Evolutionary conservation across 108 stramenopile species (phyloP).

Genomic region (Discostella pseudostelligera): DNA sequence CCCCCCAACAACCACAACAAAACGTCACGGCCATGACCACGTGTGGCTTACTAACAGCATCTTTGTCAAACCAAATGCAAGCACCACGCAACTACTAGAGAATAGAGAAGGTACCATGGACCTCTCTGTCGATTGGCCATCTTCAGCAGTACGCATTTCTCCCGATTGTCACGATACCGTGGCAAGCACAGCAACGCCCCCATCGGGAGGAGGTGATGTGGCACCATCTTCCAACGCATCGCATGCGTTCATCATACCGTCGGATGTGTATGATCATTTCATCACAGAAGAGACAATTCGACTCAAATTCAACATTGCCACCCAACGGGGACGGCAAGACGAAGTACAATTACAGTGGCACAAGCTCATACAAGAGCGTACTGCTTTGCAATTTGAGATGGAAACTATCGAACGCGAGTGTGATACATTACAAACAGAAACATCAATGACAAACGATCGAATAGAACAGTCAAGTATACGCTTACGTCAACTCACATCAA

Average conservation of each 20-base stretch:
- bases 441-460: slow-evolving; percentile 2
- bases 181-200: slow-evolving; percentile 1
- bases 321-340: slow-evolving; percentile 15
- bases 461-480: slow-evolving; percentile 2
- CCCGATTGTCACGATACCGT: not conserved
- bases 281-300: slow-evolving; percentile 21
- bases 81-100: too few species aligned
- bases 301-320: slow-evolving; percentile 24
- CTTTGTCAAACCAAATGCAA: too few species aligned
- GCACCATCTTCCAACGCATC: not conserved
- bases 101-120: not conserved
- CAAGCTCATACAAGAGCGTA: slow-evolving; percentile 12
- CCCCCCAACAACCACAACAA: too few species aligned
- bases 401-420: slow-evolving; percentile 9
- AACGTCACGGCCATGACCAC: too few species aligned
- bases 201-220: not conserved
- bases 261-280: too few species aligned
- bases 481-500: slow-evolving; percentile 1
- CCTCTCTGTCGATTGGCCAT: slow-evolving; percentile 3
- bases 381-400: slow-evolving; percentile 8
- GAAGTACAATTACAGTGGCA: slow-evolving; percentile 16
- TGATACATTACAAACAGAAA: slow-evolving; percentile 13
- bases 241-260: too few species aligned
- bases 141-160: too few species aligned
- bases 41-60: too few species aligned